A percentile compares a stretch with the other conserved stretches of the same genome.
Conservation (phyloP, 306 rosid species). For the Sophora flavescens region DNA sequence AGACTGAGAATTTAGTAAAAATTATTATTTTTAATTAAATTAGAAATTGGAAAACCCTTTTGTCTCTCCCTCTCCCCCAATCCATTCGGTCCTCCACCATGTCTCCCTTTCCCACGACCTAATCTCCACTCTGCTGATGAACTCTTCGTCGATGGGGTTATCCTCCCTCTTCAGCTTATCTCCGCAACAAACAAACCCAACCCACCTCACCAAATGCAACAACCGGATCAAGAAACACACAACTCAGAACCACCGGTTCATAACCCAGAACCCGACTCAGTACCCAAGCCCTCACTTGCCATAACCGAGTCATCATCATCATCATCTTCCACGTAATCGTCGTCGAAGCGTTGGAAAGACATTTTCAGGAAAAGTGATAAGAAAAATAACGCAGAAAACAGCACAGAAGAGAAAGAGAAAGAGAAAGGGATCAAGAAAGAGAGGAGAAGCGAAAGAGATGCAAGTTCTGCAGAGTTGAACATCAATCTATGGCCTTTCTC, state of each 20-base stretch:
- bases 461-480: constrained; percentile 79
- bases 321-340: constrained; percentile 50
- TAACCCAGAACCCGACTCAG: no score
- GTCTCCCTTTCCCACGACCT: constrained; percentile 75
- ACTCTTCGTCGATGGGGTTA: constrained; percentile 86
- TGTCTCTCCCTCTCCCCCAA: no score
- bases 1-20: no score
- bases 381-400: constrained; percentile 49
- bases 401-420: constrained; percentile 47
- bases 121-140: constrained; percentile 92
- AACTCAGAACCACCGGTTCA: constrained; percentile 1
- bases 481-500: constrained; percentile 96
- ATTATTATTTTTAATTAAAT: no score
- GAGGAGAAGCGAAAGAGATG: constrained; percentile 59
- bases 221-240: constrained; percentile 35
- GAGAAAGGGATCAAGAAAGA: constrained; percentile 54
- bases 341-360: constrained; percentile 90
- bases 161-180: constrained; percentile 79
- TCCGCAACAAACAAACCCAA: constrained; percentile 22
- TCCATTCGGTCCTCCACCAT: no score
- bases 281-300: constrained; percentile 45
- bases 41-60: no score
- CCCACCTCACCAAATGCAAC: constrained; percentile 4
- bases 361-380: constrained; percentile 75
- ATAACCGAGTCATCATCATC: constrained; percentile 45